These are phyloP conservation scores for Penicillium brevicompactum DNA, from an alignment of 2,329 filamentous ascomycete species.

Conservation along the genomic window DNA sequence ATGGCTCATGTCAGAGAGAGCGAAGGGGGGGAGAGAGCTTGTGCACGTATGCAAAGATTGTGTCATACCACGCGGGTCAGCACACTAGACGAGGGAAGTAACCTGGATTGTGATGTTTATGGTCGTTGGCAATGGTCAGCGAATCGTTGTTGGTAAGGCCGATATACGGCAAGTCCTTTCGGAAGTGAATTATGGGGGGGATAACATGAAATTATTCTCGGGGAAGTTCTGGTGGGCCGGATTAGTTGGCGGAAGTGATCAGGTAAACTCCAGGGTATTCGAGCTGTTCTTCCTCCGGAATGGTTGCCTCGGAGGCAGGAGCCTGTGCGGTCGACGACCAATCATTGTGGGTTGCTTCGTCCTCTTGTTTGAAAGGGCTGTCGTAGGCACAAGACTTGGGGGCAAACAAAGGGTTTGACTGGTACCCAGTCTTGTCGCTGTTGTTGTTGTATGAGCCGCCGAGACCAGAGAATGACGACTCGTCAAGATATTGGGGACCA, in stretches of 20 bases:
- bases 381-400: slow-evolving; percentile 27
- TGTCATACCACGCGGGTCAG: background rate
- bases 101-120: no score
- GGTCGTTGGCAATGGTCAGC: background rate
- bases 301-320: slow-evolving; percentile 37
- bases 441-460: slow-evolving; percentile 23
- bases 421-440: slow-evolving; percentile 30
- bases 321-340: slow-evolving; percentile 19
- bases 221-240: background rate
- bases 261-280: slow-evolving; percentile 39
- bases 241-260: slow-evolving; percentile 27
- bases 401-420: slow-evolving; percentile 37
- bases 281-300: slow-evolving; percentile 36
- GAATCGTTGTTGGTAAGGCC: background rate
- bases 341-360: slow-evolving; percentile 11
- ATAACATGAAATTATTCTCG: background rate
- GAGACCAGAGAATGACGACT: slow-evolving; percentile 24
- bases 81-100: background rate
- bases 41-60: background rate
- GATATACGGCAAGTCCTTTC: background rate
- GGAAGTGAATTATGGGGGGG: background rate
- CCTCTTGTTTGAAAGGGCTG: slow-evolving; percentile 20
- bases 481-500: slow-evolving; percentile 27
- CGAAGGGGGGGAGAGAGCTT: background rate
- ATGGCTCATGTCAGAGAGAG: background rate